These are phyloP conservation scores for Monilinia fructicola DNA, from an alignment of 2,329 filamentous ascomycete genomes.

Conservation along the genomic window DNA sequence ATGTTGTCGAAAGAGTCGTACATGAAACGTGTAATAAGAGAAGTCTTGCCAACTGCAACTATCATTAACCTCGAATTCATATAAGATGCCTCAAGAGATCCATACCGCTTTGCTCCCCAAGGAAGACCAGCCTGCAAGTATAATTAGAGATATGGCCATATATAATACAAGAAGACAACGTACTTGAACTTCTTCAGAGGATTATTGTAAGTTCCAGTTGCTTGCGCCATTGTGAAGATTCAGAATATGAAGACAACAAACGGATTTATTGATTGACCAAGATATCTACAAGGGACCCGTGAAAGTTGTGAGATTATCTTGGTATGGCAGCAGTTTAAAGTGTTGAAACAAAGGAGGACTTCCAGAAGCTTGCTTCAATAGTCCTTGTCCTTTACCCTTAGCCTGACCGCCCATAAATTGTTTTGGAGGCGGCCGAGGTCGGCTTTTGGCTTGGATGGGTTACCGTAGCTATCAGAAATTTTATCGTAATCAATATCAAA, in stretches of 20 bases:
- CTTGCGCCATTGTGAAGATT: constrained; percentile 70
- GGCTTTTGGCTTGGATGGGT: constrained; percentile 2
- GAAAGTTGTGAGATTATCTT: constrained; percentile 13
- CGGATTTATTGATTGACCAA: constrained; percentile 18
- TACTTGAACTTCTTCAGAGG: constrained; percentile 99
- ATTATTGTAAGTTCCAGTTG: constrained; percentile 91
- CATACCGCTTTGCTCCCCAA: constrained; percentile 98
- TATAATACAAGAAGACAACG: constrained; percentile 28
- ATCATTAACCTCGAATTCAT: constrained; percentile 27
- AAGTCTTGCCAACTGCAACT: constrained; percentile 90
- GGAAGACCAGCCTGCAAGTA: constrained; percentile 77
- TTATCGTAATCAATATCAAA: constrained; percentile 22
- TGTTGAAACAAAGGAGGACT: constrained; percentile 21
- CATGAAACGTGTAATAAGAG: constrained; percentile 98
- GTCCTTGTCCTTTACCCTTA: constrained; percentile 3
- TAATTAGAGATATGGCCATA: constrained; percentile 28
- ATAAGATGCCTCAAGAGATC: constrained; percentile 29
- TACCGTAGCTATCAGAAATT: constrained; percentile 24
- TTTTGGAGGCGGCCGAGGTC: constrained; percentile 20
- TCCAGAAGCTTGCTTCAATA: constrained; percentile 11
- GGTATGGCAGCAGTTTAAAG: constrained; percentile 18
- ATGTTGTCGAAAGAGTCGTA: constrained; percentile 99
- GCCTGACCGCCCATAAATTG: constrained; percentile 17
- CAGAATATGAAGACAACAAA: not conserved
- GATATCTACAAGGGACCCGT: constrained; percentile 27